phyloP scores from a whole-genome alignment of 768 basidiomycete genomes.

The Boletus barrowsii region DNA sequence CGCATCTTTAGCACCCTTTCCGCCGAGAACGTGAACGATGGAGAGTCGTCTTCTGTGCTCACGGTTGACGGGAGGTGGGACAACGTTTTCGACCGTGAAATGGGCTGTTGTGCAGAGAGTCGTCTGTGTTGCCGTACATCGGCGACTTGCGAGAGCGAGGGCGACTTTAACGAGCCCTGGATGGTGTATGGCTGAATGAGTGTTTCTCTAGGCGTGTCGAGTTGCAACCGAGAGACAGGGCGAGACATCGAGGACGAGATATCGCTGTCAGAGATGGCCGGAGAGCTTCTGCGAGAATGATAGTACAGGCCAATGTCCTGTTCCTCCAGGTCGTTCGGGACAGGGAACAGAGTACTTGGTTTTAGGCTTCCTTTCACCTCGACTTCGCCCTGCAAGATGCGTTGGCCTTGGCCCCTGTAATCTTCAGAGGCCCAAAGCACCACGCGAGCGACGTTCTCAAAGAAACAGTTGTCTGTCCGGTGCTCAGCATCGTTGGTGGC shows the following conservation, averaged over 20 bases:
- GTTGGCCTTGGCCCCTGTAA: slow-evolving; percentile 28
- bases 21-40: slow-evolving; percentile 45
- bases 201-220: neutral
- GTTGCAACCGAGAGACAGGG: slow-evolving; percentile 12
- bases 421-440: slow-evolving; percentile 44
- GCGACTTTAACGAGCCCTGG: slow-evolving; percentile 27
- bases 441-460: slow-evolving; percentile 39
- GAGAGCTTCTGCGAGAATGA: slow-evolving; percentile 24
- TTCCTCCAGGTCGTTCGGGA: slow-evolving; percentile 21
- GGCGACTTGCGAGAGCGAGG: slow-evolving; percentile 33
- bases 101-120: slow-evolving; percentile 17
- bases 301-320: slow-evolving; percentile 30
- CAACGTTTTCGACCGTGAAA: slow-evolving; percentile 47
- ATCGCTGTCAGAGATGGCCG: slow-evolving; percentile 23
- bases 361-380: slow-evolving; percentile 44
- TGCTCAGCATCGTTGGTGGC: slow-evolving; percentile 38
- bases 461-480: slow-evolving; percentile 48
- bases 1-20: slow-evolving; percentile 49
- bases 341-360: slow-evolving; percentile 41
- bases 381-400: slow-evolving; percentile 49
- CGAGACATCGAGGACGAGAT: slow-evolving; percentile 18
- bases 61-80: slow-evolving; percentile 37
- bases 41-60: slow-evolving; percentile 37
- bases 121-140: slow-evolving; percentile 15
- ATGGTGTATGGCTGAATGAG: neutral